Conservation (phyloP, 306 rosid genomes). For the Glycine soja region DNA sequence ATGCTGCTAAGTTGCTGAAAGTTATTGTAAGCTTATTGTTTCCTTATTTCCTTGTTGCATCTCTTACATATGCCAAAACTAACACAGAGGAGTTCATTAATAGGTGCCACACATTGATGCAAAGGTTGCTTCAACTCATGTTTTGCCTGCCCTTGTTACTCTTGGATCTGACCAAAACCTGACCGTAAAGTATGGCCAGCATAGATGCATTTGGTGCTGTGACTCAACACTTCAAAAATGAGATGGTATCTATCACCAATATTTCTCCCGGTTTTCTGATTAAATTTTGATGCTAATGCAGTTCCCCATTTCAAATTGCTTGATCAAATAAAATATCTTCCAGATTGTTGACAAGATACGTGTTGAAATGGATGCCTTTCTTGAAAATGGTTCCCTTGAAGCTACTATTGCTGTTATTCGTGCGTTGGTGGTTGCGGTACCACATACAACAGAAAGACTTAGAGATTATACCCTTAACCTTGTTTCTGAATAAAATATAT, state of each 20-base stretch:
- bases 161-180: slow-evolving; percentile 93
- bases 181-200: slow-evolving; percentile 94
- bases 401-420: slow-evolving; percentile 90
- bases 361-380: slow-evolving; percentile 99
- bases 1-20: slow-evolving; percentile 86
- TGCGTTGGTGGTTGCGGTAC: slow-evolving; percentile 91
- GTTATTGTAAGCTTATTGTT: slow-evolving; percentile 69
- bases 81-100: slow-evolving; percentile 33
- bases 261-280: slow-evolving; percentile 43
- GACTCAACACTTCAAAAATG: slow-evolving; percentile 91
- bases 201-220: slow-evolving; percentile 96
- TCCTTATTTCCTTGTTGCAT: slow-evolving; percentile 46
- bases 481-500: slow-evolving; percentile 22
- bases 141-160: slow-evolving; percentile 94
- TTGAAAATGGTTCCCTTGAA: slow-evolving; percentile 98
- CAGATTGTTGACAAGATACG: slow-evolving; percentile 98
- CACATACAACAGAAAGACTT: slow-evolving; percentile 87
- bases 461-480: slow-evolving; percentile 93
- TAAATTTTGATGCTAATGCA: slow-evolving; percentile 38
- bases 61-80: slow-evolving; percentile 42
- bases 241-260: slow-evolving; percentile 63
- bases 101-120: slow-evolving; percentile 89
- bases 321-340: slow-evolving; percentile 44
- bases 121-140: slow-evolving; percentile 90
- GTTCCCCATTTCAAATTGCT: slow-evolving; percentile 39